Evolutionary conservation across 2,329 filamentous ascomycete genomes (phyloP).

Genomic region (Epichloe bromicola): DNA sequence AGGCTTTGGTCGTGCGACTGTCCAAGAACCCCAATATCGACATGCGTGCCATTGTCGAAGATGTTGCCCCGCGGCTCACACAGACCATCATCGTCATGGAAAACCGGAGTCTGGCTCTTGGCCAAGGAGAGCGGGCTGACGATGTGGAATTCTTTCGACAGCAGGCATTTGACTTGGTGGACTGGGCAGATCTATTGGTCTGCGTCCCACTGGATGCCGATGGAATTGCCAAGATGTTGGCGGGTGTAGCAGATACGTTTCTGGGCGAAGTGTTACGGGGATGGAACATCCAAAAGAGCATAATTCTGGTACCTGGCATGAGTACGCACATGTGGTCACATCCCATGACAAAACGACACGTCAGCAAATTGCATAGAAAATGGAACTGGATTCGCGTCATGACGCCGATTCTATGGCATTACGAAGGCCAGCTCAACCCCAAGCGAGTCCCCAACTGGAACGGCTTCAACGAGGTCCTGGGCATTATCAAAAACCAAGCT

Average conservation of each 20-base stretch:
- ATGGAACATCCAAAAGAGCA: conserved; percentile 78
- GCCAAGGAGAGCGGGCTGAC: conserved; percentile 23
- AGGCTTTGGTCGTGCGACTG: conserved; percentile 52
- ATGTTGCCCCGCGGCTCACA: conserved; percentile 48
- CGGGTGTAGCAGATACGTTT: conserved; percentile 69
- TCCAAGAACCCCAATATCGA: conserved; percentile 52
- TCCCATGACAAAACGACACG: conserved; percentile 74
- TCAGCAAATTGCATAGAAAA: conserved; percentile 68
- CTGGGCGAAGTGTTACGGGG: conserved; percentile 69
- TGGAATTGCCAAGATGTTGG: conserved; percentile 75
- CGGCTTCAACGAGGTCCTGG: conserved; percentile 56
- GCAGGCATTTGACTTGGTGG: conserved; percentile 54
- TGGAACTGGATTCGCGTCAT: conserved; percentile 82
- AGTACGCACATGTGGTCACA: conserved; percentile 82
- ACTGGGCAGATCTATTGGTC: conserved; percentile 80
- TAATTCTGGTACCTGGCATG: conserved; percentile 80
- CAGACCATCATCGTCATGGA: conserved; percentile 49
- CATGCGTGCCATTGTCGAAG: conserved; percentile 49
- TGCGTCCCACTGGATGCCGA: conserved; percentile 77
- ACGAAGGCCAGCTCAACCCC: conserved; percentile 37
- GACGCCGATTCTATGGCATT: conserved; percentile 71
- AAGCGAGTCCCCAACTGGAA: conserved; percentile 49
- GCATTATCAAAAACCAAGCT: conserved; percentile 64
- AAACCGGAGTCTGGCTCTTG: conserved; percentile 31
- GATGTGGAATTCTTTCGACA: conserved; percentile 38